Conservation (phyloP, 495 filamentous ascomycete species). For the Friedmanniomyces simplex region DNA sequence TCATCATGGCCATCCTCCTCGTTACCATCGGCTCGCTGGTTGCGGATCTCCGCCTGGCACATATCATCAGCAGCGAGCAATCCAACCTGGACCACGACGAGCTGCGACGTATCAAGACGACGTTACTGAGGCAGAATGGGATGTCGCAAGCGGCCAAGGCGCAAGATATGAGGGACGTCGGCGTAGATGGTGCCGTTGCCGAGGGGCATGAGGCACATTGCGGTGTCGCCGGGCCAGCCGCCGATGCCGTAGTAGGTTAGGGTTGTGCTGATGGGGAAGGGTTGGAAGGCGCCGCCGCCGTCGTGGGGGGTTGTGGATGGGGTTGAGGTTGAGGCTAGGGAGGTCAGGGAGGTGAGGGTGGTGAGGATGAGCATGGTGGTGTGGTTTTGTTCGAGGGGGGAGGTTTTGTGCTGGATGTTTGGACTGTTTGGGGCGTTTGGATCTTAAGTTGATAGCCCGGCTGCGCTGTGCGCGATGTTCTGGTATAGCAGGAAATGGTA, state of each 20-base stretch:
- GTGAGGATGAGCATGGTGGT: conserved; percentile 4
- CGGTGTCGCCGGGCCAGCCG: not conserved
- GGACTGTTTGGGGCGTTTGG: not conserved
- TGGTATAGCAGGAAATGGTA: no score
- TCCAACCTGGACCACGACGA: not conserved
- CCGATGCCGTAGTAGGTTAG: conserved; percentile 1
- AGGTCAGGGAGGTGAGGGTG: not conserved
- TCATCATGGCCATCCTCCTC: not conserved
- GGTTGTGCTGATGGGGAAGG: conserved; percentile 1
- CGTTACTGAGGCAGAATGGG: not conserved
- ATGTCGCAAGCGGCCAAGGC: not conserved
- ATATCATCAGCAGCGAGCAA: not conserved
- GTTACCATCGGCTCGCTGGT: not conserved
- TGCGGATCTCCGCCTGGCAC: not conserved
- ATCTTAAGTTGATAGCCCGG: not conserved
- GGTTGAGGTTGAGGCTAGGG: not conserved
- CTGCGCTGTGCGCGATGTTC: no score
- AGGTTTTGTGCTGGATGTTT: not conserved
- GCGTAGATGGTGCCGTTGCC: not conserved
- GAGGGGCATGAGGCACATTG: not conserved
- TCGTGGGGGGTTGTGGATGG: not conserved
- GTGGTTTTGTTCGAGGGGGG: not conserved
- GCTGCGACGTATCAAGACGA: not conserved
- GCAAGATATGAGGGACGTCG: not conserved
- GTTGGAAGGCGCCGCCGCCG: not conserved